Conservation (phyloP, 78 protist genomes). For the Dictyostelium intermedium region DNA sequence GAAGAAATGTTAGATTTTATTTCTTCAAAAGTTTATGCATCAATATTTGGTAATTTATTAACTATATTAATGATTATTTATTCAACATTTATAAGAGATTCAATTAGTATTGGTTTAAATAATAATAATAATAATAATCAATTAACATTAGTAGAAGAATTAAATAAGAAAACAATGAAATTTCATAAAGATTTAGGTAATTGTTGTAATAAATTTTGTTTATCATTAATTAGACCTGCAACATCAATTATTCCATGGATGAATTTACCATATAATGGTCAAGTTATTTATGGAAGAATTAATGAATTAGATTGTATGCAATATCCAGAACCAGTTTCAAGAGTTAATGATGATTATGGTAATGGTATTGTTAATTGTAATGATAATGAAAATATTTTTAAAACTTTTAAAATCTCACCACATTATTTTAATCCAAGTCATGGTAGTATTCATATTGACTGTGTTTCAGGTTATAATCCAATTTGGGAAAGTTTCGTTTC, state of each 20-base stretch:
- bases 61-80: background rate
- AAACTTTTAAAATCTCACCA: background rate
- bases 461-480: background rate
- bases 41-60: background rate
- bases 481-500: background rate
- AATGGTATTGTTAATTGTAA: background rate
- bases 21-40: background rate
- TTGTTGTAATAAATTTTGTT: constrained; percentile 11
- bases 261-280: constrained; percentile 11
- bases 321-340: background rate
- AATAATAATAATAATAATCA: background rate
- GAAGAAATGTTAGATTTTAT: background rate
- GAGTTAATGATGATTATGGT: background rate
- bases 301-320: background rate
- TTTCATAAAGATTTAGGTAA: background rate
- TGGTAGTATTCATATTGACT: background rate
- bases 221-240: background rate
- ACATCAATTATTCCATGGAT: background rate
- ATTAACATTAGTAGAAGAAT: background rate
- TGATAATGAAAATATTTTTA: background rate
- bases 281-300: background rate
- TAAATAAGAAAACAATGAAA: background rate
- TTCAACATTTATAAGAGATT: background rate
- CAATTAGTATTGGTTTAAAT: background rate
- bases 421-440: background rate